Evolutionary conservation across 1,284 basidiomycete species (phyloP).

Genomic region (Melanopsichium pennsylvanicum): DNA sequence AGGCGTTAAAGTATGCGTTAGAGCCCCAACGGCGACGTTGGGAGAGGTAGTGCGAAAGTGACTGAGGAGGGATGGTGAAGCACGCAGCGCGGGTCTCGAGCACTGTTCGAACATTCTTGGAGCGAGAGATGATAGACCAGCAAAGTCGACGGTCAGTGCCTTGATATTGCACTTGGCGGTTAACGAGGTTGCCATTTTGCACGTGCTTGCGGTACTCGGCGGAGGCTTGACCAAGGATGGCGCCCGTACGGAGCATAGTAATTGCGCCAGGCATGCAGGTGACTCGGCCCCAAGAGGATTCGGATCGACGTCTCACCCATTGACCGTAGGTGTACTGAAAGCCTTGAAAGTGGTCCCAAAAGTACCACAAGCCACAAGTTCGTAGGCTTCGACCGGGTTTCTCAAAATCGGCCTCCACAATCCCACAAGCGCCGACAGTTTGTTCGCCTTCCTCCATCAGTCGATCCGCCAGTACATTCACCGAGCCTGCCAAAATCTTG

Average conservation of each 20-base stretch:
- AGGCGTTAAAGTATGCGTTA: conserved; percentile 36
- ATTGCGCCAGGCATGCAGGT: conserved; percentile 35
- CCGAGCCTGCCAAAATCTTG: conserved; percentile 25
- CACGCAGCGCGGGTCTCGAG: conserved; percentile 29
- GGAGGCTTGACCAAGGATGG: conserved; percentile 21
- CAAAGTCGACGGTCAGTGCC: conserved; percentile 28
- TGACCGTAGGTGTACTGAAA: conserved; percentile 38
- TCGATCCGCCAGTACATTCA: conserved; percentile 19
- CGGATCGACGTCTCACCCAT: conserved; percentile 22
- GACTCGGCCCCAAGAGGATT: conserved; percentile 29
- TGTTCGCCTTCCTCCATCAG: conserved; percentile 25
- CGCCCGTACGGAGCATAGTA: conserved; percentile 24
- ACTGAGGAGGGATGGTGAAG: conserved; percentile 33
- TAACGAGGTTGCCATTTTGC: conserved; percentile 14
- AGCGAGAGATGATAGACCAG: conserved; percentile 35
- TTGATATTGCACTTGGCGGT: conserved; percentile 32
- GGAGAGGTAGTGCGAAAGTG: conserved; percentile 30
- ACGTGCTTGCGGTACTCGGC: conserved; percentile 31
- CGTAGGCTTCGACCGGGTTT: conserved; percentile 12
- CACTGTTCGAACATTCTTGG: conserved; percentile 25
- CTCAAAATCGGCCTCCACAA: conserved; percentile 27
- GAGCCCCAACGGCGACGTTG: conserved; percentile 32
- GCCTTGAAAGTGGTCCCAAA: conserved; percentile 36
- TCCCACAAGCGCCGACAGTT: conserved; percentile 27
- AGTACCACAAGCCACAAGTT: conserved; percentile 24